Base-by-base conservation (phyloP, 2,329 filamentous ascomycete genomes). In the Ophiostoma australiae region DNA sequence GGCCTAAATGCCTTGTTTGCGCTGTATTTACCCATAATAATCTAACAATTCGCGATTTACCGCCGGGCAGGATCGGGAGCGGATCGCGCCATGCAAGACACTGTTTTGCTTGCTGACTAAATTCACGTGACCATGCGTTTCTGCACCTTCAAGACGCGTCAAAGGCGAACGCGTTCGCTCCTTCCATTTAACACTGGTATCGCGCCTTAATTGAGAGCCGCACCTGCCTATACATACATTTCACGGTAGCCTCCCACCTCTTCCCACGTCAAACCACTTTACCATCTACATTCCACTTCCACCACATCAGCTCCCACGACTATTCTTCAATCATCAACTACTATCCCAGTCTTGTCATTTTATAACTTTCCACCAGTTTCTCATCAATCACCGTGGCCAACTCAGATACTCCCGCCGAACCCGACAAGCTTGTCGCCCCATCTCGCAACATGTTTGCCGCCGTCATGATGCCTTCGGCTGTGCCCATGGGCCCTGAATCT, bases 401-500 rank as follows among this genome's bases (percentile, higher is more conserved):
- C 3, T 3, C 31, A 39, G n/a, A n/a, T 15, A 66, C 63, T 31
- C 55, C 55, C 61, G 27, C 52, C 6, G 55, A 35, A 23, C 31
- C 61, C 66, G 66, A 69, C 69, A 23, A 44, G 27, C 23, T 68
- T 13, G 58, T 27, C 66, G 67, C 55, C 69, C 71, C 52, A n/a
- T 20, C 31, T 10, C 7, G 35, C 70, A 67, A 63, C 58, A 74
- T 74, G 74, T 74, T 74, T 52, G 68, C 73, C 63, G 39, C 70
- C 17, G 71, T 72, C 10, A 66, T 72, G 70, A 55, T 61, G 68
- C 72, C 73, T 41, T 68, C 69, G 7, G 11, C 52, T 6, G 68
- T 72, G 61, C 72, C 73, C 37, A 23, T 44, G 35, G 48, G 67
- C 69, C 39, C 31, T 23, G 78, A 81, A 79, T 79, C 80, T 74